Evolutionary conservation across 2,329 filamentous ascomycete species (phyloP).

Genomic region (Trichophyton schoenleinii): DNA sequence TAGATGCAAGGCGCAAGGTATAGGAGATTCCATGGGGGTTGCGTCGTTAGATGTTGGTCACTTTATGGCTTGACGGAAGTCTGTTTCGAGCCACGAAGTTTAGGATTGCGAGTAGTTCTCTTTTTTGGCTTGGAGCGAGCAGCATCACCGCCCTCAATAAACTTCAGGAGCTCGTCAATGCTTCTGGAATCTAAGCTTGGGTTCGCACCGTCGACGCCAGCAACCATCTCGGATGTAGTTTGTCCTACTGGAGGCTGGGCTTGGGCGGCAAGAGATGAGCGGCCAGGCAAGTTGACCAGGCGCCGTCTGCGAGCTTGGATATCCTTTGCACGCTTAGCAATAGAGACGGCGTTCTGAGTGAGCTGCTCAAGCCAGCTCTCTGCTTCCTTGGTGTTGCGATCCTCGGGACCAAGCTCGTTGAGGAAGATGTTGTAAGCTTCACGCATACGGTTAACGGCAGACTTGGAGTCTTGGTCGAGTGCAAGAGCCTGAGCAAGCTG

Average conservation of each 20-base stretch:
- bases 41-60: not conserved
- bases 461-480: conserved; percentile 89
- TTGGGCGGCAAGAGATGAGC: conserved; percentile 45
- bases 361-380: conserved; percentile 94
- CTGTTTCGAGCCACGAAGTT: conserved; percentile 33
- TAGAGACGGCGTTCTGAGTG: conserved; percentile 85
- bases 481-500: conserved; percentile 92
- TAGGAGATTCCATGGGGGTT: not conserved
- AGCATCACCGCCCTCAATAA: conserved; percentile 63
- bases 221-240: conserved; percentile 37
- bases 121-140: conserved; percentile 36
- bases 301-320: conserved; percentile 62
- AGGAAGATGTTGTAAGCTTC: conserved; percentile 96
- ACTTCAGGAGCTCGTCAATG: conserved; percentile 86
- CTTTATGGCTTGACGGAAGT: conserved; percentile 18
- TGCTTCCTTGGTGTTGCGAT: conserved; percentile 96
- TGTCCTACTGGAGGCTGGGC: conserved; percentile 53
- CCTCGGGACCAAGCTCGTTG: conserved; percentile 68
- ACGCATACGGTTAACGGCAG: conserved; percentile 82
- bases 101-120: conserved; percentile 31
- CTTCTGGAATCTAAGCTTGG: conserved; percentile 57
- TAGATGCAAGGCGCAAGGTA: not conserved
- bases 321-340: conserved; percentile 88
- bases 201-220: conserved; percentile 28
- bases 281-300: conserved; percentile 55